Base-by-base conservation (phyloP, 805 yeast genomes). In the Zygosaccharomyces pseudorouxii region DNA sequence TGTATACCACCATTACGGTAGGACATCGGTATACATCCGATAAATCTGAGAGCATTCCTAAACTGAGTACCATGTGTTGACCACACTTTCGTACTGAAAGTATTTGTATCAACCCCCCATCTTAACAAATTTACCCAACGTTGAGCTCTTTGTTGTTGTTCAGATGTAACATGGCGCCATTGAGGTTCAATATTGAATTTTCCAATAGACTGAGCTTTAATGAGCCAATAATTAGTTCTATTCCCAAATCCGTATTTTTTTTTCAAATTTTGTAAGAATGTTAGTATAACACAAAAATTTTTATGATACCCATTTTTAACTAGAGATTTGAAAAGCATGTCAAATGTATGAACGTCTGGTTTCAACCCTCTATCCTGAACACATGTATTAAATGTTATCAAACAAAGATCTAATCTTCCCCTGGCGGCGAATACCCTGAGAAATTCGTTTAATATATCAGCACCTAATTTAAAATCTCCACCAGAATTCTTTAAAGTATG, bases 381-480 rank as follows among this genome's bases (percentile, higher is more conserved):
- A 39, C 70, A 69, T 2, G 69, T 64, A 42, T 71, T 68, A 27
- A 67, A 55, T 1, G 65, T 60, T 19, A 69, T 59, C 7, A 69
- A 31, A 0, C 68, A 56, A 33, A 72, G 47, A 53, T 73, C 76
- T 2, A 70, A 53, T 46, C 72, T 59, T 14, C 71, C 74, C 3
- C 50, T 46, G 3, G 59, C 52, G 1, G 71, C 59, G 42, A 72
- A 66, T 5, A 42, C 40, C 5, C 59, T 54, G 23, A 73, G 41
- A 45, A 71, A 64, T 8, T 54, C 36, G 37, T 73, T 68, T 45
- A 73, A 25, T 5, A 60, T 47, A 23, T 50, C 51, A 43, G 51
- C 38, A 25, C 60, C 47, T 25, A 61, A 36, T 9, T 38, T 33
- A 31, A 50, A 42, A 5, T 40, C 49, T 16, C 48, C 46, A 12